A percentile compares a stretch with the other conserved stretches of the same genome.
Evolutionary conservation across 75 land plant genomes (phyloP).

Genomic region (Cunninghamia lanceolata): DNA sequence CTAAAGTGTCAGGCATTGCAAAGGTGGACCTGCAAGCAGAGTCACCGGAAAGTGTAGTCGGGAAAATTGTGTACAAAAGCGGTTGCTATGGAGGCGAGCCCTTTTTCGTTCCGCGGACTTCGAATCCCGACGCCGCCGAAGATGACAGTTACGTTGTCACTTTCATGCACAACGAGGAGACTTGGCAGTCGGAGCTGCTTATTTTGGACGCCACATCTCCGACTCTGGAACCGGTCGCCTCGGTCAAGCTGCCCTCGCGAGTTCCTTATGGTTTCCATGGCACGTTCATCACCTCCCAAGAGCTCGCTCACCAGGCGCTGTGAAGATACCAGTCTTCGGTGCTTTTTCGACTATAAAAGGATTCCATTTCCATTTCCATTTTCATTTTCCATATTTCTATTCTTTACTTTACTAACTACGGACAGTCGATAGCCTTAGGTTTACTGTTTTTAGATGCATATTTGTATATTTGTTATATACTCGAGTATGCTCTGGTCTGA

Average conservation of each 20-base stretch:
- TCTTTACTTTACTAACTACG: too few relatives aligned
- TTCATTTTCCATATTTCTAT: too few relatives aligned
- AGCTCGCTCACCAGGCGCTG: constrained; percentile 20
- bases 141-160: constrained; percentile 73
- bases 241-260: constrained; percentile 48
- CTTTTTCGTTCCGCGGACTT: constrained; percentile 40
- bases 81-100: constrained; percentile 76
- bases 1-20: constrained; percentile 62
- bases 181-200: constrained; percentile 59
- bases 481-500: not conserved
- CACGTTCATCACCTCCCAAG: constrained; percentile 38
- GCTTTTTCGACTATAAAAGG: too few relatives aligned
- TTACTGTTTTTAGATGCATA: not conserved
- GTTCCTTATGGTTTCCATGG: constrained; percentile 93
- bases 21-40: constrained; percentile 61
- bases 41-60: not conserved
- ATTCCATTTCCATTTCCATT: too few relatives aligned
- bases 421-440: not conserved
- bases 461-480: not conserved
- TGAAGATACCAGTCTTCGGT: constrained; percentile 11
- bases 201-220: constrained; percentile 43
- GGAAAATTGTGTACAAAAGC: constrained; percentile 32
- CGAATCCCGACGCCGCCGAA: constrained; percentile 26
- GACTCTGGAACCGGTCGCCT: constrained; percentile 41
- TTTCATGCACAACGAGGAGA: constrained; percentile 58